Evolutionary conservation across 345 rosid species (phyloP), one percentile per base, ranked within the genome.

Genomic region (Populus euphratica): DNA sequence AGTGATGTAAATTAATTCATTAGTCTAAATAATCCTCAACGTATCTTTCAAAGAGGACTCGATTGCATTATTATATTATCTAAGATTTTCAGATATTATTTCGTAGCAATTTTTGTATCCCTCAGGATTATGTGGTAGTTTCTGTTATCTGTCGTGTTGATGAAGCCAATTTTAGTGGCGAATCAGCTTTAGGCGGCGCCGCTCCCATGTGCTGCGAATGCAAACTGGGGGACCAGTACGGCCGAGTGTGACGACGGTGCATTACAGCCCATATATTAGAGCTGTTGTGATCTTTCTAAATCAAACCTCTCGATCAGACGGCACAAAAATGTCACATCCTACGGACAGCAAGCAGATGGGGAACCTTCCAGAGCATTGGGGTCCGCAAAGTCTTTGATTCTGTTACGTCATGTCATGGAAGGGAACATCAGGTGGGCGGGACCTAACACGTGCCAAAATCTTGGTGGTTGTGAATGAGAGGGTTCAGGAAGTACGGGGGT

Each of bases 241-340:
- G 2, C 13, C 0, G 44, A 41, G 23, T 73, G 81, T 2, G 12
- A 20, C 66, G 78, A 29, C 83, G 68, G 82, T 84, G 80, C 87
- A 81, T 73, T 80, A 21, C 62, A 78, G 82, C 62, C 64, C 86
- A 73, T 79, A 63, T 69, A 21, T 75, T 82, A 44, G 31, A 47
- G 70, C 83, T 79, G 33, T 47, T 29, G 3, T 8, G 27, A 21
- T 21, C 62, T 54, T 21, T 8, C 0, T 16, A 31, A 21, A 43
- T 63, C 21, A 44, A 43, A 29, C 31, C 23, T 49, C 23, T 9
- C 13, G 11, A 54, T 54, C 62, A 8, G 10, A 21, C 62, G 62
- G 23, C 62, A 21, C 62, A 54, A 54, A 54, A 23, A 0, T 8
- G 43, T 27, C 36, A 64, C 18, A 69, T 29, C 78, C 3, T 25